Percentiles rank a stretch among this genome's conserved stretches.
Evolutionary conservation across 169 alveolate species (phyloP).

Genomic region (Plasmodium gonderi): DNA sequence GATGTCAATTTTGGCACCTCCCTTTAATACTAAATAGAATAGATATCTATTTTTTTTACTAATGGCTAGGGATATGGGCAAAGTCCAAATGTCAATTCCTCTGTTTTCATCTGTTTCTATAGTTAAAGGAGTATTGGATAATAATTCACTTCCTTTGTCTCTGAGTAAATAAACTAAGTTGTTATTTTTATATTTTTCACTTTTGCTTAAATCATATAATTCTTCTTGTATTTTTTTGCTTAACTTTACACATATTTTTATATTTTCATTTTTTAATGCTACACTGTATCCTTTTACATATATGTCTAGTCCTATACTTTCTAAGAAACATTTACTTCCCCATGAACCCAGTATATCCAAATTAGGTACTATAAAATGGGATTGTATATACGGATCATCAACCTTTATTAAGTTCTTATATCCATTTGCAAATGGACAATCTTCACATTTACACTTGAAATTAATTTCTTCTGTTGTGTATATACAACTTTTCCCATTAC

Average conservation of each 20-base stretch:
- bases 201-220: constrained; percentile 77
- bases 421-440: constrained; percentile 74
- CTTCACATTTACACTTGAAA: constrained; percentile 73
- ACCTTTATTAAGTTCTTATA: constrained; percentile 69
- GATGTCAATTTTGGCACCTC: constrained; percentile 90
- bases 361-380: constrained; percentile 74
- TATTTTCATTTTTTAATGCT: constrained; percentile 79
- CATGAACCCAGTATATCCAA: constrained; percentile 84
- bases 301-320: constrained; percentile 81
- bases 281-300: constrained; percentile 77
- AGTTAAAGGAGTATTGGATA: constrained; percentile 88
- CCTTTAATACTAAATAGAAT: constrained; percentile 83
- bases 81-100: constrained; percentile 87
- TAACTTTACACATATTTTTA: constrained; percentile 78
- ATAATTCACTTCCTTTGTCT: constrained; percentile 87
- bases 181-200: constrained; percentile 79
- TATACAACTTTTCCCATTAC: constrained; percentile 72
- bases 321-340: constrained; percentile 85
- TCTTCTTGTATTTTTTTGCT: constrained; percentile 79
- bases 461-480: constrained; percentile 69
- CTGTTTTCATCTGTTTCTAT: constrained; percentile 84
- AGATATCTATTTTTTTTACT: constrained; percentile 82
- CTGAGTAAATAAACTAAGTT: constrained; percentile 78
- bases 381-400: constrained; percentile 73
- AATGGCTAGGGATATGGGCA: constrained; percentile 89